Conservation (phyloP, 1,139 yeast species). For the Sugiyamaella castrensis region DNA sequence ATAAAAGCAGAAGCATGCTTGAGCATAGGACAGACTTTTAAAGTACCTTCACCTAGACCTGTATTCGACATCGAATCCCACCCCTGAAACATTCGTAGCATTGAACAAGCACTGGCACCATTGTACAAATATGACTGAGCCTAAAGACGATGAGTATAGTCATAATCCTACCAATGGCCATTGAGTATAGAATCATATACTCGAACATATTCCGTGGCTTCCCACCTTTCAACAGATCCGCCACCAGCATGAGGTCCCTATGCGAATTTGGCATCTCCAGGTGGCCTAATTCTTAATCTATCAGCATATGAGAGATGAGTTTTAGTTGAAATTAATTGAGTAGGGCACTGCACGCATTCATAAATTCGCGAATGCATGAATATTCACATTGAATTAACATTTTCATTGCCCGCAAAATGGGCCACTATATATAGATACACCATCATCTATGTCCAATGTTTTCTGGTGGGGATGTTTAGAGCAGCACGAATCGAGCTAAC, state of each 20-base stretch:
- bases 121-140: conserved; percentile 42
- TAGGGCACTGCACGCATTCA: no score
- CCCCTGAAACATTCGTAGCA: conserved; percentile 36
- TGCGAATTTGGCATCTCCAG: conserved; percentile 40
- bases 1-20: conserved; percentile 41
- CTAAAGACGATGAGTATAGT: conserved; percentile 40
- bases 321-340: conserved; percentile 1
- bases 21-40: conserved; percentile 40
- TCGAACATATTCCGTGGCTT: conserved; percentile 42
- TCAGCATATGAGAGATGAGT: conserved; percentile 48
- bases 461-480: no score
- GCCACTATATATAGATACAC: no score
- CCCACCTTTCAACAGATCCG: conserved; percentile 50
- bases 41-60: conserved; percentile 45
- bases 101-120: conserved; percentile 40
- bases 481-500: no score
- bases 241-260: conserved; percentile 47
- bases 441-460: no score
- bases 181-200: conserved; percentile 41
- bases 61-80: conserved; percentile 43
- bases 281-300: conserved; percentile 49
- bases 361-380: no score
- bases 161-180: conserved; percentile 49
- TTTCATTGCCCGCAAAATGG: no score
- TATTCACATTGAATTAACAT: no score